Evolutionary conservation across 2,329 filamentous ascomycete genomes (phyloP).

Genomic region (Trichocomaceae sp.): DNA sequence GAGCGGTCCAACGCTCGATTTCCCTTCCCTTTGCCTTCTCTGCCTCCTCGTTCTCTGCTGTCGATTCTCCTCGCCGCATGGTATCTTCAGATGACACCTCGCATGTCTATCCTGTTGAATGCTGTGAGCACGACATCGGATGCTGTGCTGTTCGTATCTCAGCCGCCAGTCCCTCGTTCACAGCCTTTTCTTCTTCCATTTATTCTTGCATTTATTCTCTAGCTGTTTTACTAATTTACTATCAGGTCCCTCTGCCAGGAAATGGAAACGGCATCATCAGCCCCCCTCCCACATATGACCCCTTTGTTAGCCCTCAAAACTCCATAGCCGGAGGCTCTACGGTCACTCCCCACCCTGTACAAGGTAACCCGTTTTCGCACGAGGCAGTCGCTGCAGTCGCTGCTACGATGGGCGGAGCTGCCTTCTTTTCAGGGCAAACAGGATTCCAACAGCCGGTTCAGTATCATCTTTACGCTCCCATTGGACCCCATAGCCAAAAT

Average conservation of each 20-base stretch:
- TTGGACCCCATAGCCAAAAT: constrained; percentile 74
- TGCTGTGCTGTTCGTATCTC: background rate
- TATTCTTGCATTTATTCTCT: background rate
- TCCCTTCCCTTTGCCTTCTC: constrained; percentile 12
- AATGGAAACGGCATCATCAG: constrained; percentile 49
- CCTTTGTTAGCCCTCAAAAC: constrained; percentile 56
- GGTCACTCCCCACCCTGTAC: constrained; percentile 35
- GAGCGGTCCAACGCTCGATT: constrained; percentile 13
- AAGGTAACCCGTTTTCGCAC: constrained; percentile 71
- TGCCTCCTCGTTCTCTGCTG: constrained; percentile 3
- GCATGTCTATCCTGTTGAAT: background rate
- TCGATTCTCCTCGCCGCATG: constrained; percentile 2
- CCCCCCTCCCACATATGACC: constrained; percentile 51
- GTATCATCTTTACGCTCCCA: constrained; percentile 88
- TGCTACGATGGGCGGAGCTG: constrained; percentile 48
- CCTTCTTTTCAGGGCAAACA: constrained; percentile 58
- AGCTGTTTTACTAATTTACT: constrained; percentile 15
- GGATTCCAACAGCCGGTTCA: constrained; percentile 64
- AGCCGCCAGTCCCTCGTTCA: background rate
- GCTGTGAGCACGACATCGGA: background rate
- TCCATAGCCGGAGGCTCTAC: constrained; percentile 44
- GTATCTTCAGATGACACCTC: constrained; percentile 1
- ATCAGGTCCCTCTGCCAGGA: constrained; percentile 31
- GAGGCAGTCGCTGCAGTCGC: constrained; percentile 46
- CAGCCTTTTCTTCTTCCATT: background rate